Base-by-base conservation (phyloP, 345 rosid species). In the Orychophragmus violaceus region DNA sequence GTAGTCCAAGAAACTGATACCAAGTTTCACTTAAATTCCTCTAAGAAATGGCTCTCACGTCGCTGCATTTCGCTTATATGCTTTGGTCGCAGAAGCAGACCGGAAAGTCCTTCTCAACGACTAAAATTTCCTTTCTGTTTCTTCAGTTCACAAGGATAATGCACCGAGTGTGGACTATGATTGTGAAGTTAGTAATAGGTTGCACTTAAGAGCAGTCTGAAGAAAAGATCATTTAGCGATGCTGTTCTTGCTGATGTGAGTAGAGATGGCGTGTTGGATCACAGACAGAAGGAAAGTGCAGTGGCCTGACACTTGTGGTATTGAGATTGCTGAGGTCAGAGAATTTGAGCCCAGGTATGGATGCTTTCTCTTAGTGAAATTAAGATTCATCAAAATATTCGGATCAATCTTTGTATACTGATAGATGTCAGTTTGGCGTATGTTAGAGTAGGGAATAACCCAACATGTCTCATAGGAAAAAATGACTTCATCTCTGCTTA, bases 321-420 rank as follows among this genome's bases (percentile, higher is more conserved):
- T 78, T 71, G 97, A 88, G 74, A 91, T 94, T 55, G 87, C 69
- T 39, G 93, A 94, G 75, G 82, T 91, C 76, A 81, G 84, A 78
- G 99, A 91, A 80, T 94, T 91, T 79, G 97, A 87, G 64, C 96
- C 99, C 74, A 95, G 97, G 99, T 95, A 87, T 54, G 68, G 8
- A 52, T 42, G 2, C 11, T 44, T 24, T 59, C 48, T 42, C 62
- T 59, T 48, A 18, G n/a, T 25, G 25, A 32, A 0, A 13, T 24
- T 55, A 25, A n/a, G 2, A 28, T 25, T 41, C 17, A 0, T 16
- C 5, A 8, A 17, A n/a, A n/a, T n/a, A n/a, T n/a, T n/a, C n/a
- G n/a, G n/a, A n/a, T n/a, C n/a, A n/a, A 5, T 51, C 53, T 39
- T 61, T 60, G 24, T 17, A 24, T 46, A 16, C 67, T 37, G 0